These are phyloP conservation scores for Phytophthora sansomeana DNA, from an alignment of 352 stramenopile genomes.

Conservation along the genomic window DNA sequence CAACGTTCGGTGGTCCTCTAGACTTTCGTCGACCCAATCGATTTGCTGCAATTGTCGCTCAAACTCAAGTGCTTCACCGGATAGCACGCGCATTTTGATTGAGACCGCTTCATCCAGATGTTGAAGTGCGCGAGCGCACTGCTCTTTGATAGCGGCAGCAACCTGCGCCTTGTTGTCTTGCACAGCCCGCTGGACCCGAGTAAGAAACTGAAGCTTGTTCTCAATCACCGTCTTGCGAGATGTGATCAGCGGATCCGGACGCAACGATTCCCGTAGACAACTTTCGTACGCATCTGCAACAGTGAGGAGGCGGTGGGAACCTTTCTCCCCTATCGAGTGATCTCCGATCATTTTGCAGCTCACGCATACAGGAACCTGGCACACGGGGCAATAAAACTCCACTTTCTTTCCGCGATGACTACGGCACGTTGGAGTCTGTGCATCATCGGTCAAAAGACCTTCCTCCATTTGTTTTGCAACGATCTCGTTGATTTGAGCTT, in stretches of 20 bases:
- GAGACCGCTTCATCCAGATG: slow-evolving; percentile 52
- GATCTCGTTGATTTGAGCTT: slow-evolving; percentile 42
- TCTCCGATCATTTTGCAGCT: slow-evolving; percentile 87
- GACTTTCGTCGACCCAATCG: slow-evolving; percentile 71
- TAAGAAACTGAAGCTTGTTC: slow-evolving; percentile 58
- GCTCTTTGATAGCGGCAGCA: slow-evolving; percentile 52
- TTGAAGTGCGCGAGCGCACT: slow-evolving; percentile 56
- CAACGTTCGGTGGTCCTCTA: slow-evolving; percentile 57
- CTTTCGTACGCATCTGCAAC: slow-evolving; percentile 74
- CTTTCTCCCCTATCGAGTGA: slow-evolving; percentile 83
- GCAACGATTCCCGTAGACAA: slow-evolving; percentile 70
- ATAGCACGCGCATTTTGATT: slow-evolving; percentile 59
- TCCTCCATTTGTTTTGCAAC: slow-evolving; percentile 63
- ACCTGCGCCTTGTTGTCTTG: slow-evolving; percentile 61
- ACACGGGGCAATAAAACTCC: slow-evolving; percentile 83
- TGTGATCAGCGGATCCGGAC: slow-evolving; percentile 69
- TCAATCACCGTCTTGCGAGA: slow-evolving; percentile 71
- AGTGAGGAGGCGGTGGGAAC: slow-evolving; percentile 66
- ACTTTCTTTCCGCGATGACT: slow-evolving; percentile 64
- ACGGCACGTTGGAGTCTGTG: slow-evolving; percentile 42
- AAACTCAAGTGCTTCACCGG: slow-evolving; percentile 69
- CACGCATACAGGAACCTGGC: slow-evolving; percentile 69
- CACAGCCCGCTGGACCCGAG: slow-evolving; percentile 37
- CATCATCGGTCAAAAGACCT: slow-evolving; percentile 33
- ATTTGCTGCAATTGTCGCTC: slow-evolving; percentile 74